Conservation (phyloP, 2,329 filamentous ascomycete species). For the Fusarium papillatum region DNA sequence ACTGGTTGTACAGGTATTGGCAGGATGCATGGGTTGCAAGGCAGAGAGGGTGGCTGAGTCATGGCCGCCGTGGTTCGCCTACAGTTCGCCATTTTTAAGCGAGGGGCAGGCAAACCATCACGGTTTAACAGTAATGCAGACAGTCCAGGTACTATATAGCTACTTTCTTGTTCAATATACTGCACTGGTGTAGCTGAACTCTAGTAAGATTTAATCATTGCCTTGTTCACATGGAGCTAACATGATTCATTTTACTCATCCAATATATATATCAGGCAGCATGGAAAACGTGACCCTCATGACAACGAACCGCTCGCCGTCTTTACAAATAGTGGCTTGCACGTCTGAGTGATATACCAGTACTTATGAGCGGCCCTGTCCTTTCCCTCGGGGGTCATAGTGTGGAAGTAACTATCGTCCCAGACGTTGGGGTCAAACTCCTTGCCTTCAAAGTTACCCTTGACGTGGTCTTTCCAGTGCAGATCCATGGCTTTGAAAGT, state of each 20-base stretch:
- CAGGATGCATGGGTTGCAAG: not conserved
- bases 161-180: too few relatives aligned
- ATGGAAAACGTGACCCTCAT: not conserved
- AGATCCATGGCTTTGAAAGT: not conserved
- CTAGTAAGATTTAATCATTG: not conserved
- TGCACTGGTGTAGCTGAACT: too few relatives aligned
- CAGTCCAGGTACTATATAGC: too few relatives aligned
- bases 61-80: not conserved
- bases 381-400: not conserved
- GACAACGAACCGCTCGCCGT: not conserved
- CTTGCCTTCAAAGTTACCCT: not conserved
- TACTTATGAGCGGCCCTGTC: not conserved
- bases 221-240: not conserved
- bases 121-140: not conserved
- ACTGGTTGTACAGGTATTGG: not conserved
- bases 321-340: not conserved
- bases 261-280: too few relatives aligned
- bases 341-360: not conserved
- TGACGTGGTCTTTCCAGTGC: not conserved
- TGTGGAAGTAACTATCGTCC: not conserved
- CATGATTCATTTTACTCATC: not conserved
- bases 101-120: not conserved
- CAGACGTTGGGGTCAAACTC: conserved; percentile 2
- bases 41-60: not conserved
- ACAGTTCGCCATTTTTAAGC: not conserved